Base-by-base conservation (phyloP, 805 yeast genomes). In the Candida yuanshanica region DNA sequence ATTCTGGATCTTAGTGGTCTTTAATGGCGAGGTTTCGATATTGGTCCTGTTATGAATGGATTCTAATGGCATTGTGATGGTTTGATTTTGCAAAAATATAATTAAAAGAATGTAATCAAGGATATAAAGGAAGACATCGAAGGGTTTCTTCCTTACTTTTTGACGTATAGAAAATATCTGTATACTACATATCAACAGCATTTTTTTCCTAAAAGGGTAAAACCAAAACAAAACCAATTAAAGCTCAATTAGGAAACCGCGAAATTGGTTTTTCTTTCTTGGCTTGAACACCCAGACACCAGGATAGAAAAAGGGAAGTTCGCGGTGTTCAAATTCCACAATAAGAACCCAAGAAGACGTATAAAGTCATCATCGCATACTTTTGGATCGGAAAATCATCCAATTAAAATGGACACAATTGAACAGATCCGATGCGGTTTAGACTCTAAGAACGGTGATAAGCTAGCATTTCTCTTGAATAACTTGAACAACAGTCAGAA, bases 141-240 rank as follows among this genome's bases (percentile, higher is more conserved):
- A n/a, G n/a, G n/a, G n/a, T n/a, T n/a, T n/a, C n/a, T n/a, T n/a
- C n/a, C n/a, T n/a, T n/a, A n/a, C n/a, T n/a, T n/a, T 22, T 22
- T 22, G 24, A 10, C 7, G 24, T 9, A 5, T 24, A n/a, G 12
- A 7, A 24, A 24, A 24, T 12, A 24, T 7, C 26, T 11, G 4
- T 24, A 11, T 24, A 11, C 29, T 13, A n/a, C 29, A 5, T 9
- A 14, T 13, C 14, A 7, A 13, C 16, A 25, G 16, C 29, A 6
- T 25, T 13, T 9, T 5, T n/a, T 38, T 23, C 50, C 48, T 4
- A 41, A 44, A 31, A 13, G 12, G 35, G 50, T 1, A 27, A 42
- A 31, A 36, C 1, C 39, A 39, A 47, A 47, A 47, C 26, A 44
- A 32, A 20, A 6, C 17, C 16, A 20, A 22, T 24, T 7, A 11